phyloP scores from a whole-genome alignment of 208 protist species.

The Herpetomonas muscarum region DNA sequence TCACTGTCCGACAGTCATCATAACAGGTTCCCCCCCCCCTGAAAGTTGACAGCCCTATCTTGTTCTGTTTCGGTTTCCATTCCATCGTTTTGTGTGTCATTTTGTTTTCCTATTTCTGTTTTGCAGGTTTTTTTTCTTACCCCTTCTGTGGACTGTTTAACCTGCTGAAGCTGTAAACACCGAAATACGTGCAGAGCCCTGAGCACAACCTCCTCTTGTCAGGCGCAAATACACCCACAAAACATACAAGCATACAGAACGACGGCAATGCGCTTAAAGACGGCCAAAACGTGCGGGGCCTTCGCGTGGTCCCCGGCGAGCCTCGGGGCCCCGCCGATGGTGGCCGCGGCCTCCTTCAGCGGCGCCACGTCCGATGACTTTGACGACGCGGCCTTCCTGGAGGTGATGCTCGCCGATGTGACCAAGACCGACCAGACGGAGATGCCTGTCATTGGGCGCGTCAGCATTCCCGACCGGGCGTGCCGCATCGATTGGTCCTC shows the following conservation, averaged over 20 bases:
- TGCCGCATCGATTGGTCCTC: constrained; percentile 78
- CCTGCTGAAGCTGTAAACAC: background rate
- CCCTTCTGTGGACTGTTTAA: background rate
- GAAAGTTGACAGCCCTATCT: background rate
- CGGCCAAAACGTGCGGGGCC: constrained; percentile 42
- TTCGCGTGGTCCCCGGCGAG: constrained; percentile 71
- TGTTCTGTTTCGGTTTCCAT: constrained; percentile 4
- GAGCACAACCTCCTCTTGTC: background rate
- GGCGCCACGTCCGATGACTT: constrained; percentile 81
- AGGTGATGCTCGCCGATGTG: constrained; percentile 68
- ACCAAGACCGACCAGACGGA: constrained; percentile 65
- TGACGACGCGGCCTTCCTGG: constrained; percentile 49
- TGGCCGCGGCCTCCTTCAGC: constrained; percentile 63
- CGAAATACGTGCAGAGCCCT: background rate
- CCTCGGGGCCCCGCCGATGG: constrained; percentile 46
- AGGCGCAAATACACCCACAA: background rate
- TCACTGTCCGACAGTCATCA: too few relatives aligned
- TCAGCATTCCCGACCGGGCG: constrained; percentile 46
- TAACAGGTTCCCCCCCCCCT: too few relatives aligned
- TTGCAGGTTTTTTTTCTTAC: background rate
- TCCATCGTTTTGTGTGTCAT: background rate
- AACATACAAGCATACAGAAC: too few relatives aligned
- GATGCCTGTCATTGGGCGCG: constrained; percentile 52
- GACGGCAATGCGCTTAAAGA: constrained; percentile 80
- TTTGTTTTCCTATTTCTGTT: constrained; percentile 6